phyloP scores from a whole-genome alignment of 192 early-diverging fungal species.

The Backusella sp. region DNA sequence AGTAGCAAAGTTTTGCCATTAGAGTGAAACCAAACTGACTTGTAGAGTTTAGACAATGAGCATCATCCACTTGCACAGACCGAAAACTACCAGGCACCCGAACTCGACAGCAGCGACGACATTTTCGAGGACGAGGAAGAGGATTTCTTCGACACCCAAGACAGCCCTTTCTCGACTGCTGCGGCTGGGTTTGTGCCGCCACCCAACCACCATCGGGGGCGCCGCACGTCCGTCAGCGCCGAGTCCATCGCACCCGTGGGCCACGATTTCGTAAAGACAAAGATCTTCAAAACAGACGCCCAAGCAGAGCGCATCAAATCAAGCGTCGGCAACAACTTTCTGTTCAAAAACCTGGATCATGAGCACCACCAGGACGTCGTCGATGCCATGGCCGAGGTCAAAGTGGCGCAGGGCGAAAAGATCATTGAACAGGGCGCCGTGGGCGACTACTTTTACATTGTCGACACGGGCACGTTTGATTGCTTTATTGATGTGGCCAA shows the following conservation, averaged over 20 bases:
- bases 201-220: conserved; percentile 76
- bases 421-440: conserved; percentile 94
- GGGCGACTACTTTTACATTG: conserved; percentile 97
- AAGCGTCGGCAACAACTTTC: conserved; percentile 86
- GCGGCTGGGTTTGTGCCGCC: conserved; percentile 42
- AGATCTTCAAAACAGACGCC: conserved; percentile 85
- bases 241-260: conserved; percentile 95
- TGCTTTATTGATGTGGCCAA: conserved; percentile 79
- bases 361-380: conserved; percentile 94
- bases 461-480: conserved; percentile 93
- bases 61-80: background rate
- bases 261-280: conserved; percentile 79
- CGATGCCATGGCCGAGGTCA: conserved; percentile 95
- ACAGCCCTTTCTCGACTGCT: conserved; percentile 50
- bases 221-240: conserved; percentile 92
- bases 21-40: background rate
- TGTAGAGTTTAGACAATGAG: conserved; percentile 3
- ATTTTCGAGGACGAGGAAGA: conserved; percentile 17
- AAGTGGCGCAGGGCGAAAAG: conserved; percentile 60
- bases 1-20: background rate
- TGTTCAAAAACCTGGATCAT: conserved; percentile 94
- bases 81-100: background rate
- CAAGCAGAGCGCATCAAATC: conserved; percentile 81
- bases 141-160: conserved; percentile 48
- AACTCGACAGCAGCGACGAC: background rate